Percentiles rank a stretch among this genome's conserved stretches.
These are phyloP conservation scores for Spencermartinsiella europaea DNA, from an alignment of 805 yeast genomes.

Conservation along the genomic window DNA sequence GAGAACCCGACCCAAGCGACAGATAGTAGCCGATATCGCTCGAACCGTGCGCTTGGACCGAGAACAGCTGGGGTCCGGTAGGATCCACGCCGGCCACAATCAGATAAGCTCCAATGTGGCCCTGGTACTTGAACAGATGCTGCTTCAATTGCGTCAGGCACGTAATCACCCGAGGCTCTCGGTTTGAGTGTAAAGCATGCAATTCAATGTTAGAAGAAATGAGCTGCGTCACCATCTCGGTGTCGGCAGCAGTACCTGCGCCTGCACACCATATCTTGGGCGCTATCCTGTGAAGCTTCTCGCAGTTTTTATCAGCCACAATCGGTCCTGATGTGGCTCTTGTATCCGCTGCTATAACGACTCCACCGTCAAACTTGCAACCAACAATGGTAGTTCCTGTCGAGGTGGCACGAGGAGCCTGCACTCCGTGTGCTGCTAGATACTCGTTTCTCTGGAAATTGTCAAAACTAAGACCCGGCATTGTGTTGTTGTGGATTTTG, in stretches of 20 bases:
- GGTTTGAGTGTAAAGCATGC: conserved; percentile 75
- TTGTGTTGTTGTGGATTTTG: conserved; percentile 26
- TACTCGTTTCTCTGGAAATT: conserved; percentile 85
- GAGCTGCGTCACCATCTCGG: conserved; percentile 94
- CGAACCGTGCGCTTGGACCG: conserved; percentile 97
- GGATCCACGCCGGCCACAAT: conserved; percentile 99
- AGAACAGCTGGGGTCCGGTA: conserved; percentile 87
- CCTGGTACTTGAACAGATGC: conserved; percentile 94
- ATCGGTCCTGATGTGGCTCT: conserved; percentile 96
- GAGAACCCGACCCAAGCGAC: conserved; percentile 92
- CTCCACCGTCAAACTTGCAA: conserved; percentile 88
- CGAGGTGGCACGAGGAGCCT: conserved; percentile 84
- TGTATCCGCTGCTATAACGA: conserved; percentile 97
- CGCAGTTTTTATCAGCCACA: conserved; percentile 98
- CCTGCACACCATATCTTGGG: conserved; percentile 99
- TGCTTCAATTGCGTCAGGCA: conserved; percentile 91
- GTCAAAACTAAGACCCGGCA: conserved; percentile 92
- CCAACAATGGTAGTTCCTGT: conserved; percentile 99
- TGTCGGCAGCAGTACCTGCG: conserved; percentile 99
- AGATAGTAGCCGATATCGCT: conserved; percentile 93
- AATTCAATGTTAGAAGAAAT: conserved; percentile 87
- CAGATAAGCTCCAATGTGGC: conserved; percentile 93
- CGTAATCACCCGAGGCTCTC: conserved; percentile 90
- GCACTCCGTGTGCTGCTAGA: conserved; percentile 65
- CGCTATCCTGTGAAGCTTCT: conserved; percentile 82